Percentiles rank a stretch among this genome's conserved stretches.
These are phyloP conservation scores for Metschnikowia rubicola DNA, from an alignment of 805 yeast species.

Conservation along the genomic window DNA sequence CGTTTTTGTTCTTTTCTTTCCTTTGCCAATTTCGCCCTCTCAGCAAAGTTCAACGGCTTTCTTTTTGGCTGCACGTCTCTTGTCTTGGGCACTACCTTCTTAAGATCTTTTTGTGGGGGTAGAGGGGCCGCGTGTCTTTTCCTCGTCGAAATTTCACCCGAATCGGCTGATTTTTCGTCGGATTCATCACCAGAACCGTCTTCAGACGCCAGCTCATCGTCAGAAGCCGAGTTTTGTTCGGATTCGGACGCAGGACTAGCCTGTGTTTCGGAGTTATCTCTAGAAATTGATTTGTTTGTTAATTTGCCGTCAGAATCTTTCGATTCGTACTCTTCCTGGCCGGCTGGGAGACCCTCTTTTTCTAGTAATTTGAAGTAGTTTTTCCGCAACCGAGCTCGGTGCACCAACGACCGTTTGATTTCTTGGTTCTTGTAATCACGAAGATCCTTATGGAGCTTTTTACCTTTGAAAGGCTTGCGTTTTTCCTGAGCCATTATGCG, in stretches of 20 bases:
- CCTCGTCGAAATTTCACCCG: slow-evolving; percentile 18
- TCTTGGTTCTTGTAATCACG: slow-evolving; percentile 50
- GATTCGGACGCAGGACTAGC: too few relatives aligned
- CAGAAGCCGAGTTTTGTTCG: not conserved
- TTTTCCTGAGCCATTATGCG: slow-evolving; percentile 10
- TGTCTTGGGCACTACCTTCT: slow-evolving; percentile 16
- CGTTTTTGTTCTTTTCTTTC: slow-evolving; percentile 45
- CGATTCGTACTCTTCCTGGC: not conserved
- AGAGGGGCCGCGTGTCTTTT: slow-evolving; percentile 6
- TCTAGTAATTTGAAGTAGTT: slow-evolving; percentile 76
- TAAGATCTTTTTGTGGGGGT: slow-evolving; percentile 7
- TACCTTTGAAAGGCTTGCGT: slow-evolving; percentile 24
- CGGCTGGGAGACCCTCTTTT: slow-evolving; percentile 57
- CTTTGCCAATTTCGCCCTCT: slow-evolving; percentile 42
- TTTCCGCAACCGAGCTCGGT: slow-evolving; percentile 77
- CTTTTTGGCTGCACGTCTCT: slow-evolving; percentile 15
- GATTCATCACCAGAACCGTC: not conserved
- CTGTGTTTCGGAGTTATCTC: too few relatives aligned
- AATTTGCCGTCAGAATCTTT: not conserved
- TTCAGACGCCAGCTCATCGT: not conserved
- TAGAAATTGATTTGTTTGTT: too few relatives aligned
- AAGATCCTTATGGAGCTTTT: slow-evolving; percentile 31
- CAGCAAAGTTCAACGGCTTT: slow-evolving; percentile 41
- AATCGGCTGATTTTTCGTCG: not conserved
- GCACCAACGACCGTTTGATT: slow-evolving; percentile 71